Base-by-base conservation (phyloP, 108 stramenopile genomes). In the Schizochytrium sp. region DNA sequence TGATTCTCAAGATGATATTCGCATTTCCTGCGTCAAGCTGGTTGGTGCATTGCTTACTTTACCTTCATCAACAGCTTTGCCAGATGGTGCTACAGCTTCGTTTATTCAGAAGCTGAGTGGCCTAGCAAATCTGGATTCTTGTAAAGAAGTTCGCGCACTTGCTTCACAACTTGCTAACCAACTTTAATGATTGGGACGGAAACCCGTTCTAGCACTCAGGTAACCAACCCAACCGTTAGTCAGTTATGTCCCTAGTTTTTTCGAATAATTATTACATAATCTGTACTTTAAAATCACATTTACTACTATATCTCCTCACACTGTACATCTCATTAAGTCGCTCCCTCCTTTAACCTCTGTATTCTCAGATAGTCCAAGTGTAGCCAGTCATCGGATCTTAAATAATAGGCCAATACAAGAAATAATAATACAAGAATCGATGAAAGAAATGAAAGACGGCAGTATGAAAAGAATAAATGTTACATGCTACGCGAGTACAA, bases 401-500 rank as follows among this genome's bases (percentile, higher is more conserved):
- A 60, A 0, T 1, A n/a, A 60, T 17, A n/a, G 59, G 59, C 59
- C 2, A n/a, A n/a, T 60, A n/a, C 1, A 2, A 60, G 28, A n/a
- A 60, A n/a, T n/a, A n/a, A 60, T 17, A 60, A 1, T 41, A 2
- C 13, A 28, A 72, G 42, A 2, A 41, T 41, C 19, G 0, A 15
- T n/a, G 72, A 44, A 72, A 72, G 72, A 72, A 17, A 28, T 1
- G 2, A 41, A 1, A 1, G 15, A 15, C 17, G 15, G 13, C 28
- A 72, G 72, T 41, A 72, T 15, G 72, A 19, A n/a, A 15, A 41
- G 28, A 41, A 1, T 72, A 41, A 28, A 41, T 41, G 28, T 28
- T 72, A 83, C 76, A 83, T 83, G 53, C 76, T 83, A 55, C 28
- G 47, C 19, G 76, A 83, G 3, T 83, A 83, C 17, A 83, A 53